Percentiles rank a stretch among this genome's conserved stretches.
These are phyloP conservation scores for Colletotrichum eremochloae DNA, from an alignment of 2,329 filamentous ascomycete genomes.

Conservation along the genomic window DNA sequence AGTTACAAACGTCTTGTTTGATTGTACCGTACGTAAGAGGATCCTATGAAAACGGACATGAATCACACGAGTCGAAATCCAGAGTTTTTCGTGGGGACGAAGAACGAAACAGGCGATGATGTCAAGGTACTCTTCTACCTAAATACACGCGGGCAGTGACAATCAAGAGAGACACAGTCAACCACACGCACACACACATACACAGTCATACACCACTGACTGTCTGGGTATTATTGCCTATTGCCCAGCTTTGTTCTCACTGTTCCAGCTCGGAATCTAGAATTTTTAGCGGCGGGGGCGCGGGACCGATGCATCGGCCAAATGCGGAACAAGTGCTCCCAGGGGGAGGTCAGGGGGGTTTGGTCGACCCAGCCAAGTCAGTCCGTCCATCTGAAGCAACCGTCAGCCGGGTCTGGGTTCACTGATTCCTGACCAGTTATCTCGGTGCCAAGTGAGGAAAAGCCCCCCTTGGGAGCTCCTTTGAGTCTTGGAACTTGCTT, in stretches of 20 bases:
- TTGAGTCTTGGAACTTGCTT: conserved; percentile 3
- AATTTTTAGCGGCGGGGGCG: conserved; percentile 21
- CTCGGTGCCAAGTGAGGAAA: not conserved
- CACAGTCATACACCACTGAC: not conserved
- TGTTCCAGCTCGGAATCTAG: conserved; percentile 26
- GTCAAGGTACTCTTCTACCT: conserved; percentile 28
- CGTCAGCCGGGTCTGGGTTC: not conserved
- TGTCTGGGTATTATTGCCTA: not conserved
- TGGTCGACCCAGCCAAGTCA: not conserved
- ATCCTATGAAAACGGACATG: conserved; percentile 10
- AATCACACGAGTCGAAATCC: conserved; percentile 12
- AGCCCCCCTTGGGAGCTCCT: conserved; percentile 3
- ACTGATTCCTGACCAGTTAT: not conserved
- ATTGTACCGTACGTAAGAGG: not conserved
- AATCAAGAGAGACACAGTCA: not conserved
- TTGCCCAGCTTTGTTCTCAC: not conserved
- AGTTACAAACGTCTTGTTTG: not conserved
- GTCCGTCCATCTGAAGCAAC: not conserved
- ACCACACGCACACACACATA: not conserved
- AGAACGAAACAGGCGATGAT: conserved; percentile 13
- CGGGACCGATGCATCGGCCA: conserved; percentile 36
- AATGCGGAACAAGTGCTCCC: conserved; percentile 34
- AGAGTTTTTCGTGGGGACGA: not conserved
- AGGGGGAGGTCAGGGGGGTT: not conserved
- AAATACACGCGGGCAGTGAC: conserved; percentile 9